Percentiles rank a stretch among this genome's conserved stretches.
These are phyloP conservation scores for Ustilago nuda DNA, from an alignment of 1,284 basidiomycete genomes.

Conservation along the genomic window DNA sequence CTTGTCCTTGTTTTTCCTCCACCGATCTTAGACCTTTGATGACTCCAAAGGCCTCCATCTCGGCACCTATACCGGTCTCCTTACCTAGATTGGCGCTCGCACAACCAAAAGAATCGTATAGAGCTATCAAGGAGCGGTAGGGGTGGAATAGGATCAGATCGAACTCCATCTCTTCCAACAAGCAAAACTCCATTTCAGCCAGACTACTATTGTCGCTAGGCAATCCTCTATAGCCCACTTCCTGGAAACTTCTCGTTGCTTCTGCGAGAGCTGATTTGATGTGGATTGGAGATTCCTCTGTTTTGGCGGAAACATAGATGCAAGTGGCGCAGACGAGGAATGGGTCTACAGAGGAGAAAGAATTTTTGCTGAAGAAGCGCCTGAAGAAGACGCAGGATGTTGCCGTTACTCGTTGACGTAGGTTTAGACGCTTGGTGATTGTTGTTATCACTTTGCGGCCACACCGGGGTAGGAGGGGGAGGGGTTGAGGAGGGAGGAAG, in stretches of 20 bases:
- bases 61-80: slow-evolving; percentile 9
- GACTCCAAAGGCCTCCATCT: slow-evolving; percentile 26
- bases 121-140: slow-evolving; percentile 83
- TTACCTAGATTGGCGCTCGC: background rate
- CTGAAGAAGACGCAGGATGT: slow-evolving; percentile 94
- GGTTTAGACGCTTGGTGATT: slow-evolving; percentile 83
- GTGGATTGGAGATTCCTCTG: slow-evolving; percentile 93
- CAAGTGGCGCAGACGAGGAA: slow-evolving; percentile 92
- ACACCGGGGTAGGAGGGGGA: background rate
- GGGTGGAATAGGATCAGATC: slow-evolving; percentile 94
- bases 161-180: slow-evolving; percentile 95
- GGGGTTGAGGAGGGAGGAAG: background rate
- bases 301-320: slow-evolving; percentile 94
- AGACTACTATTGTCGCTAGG: slow-evolving; percentile 83
- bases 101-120: slow-evolving; percentile 74
- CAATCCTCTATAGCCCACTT: slow-evolving; percentile 72
- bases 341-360: slow-evolving; percentile 90
- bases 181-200: slow-evolving; percentile 98
- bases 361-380: slow-evolving; percentile 79
- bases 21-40: slow-evolving; percentile 6
- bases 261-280: slow-evolving; percentile 92
- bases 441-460: slow-evolving; percentile 77
- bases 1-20: slow-evolving; percentile 15
- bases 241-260: slow-evolving; percentile 72
- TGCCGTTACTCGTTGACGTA: slow-evolving; percentile 89